Base-by-base conservation (phyloP, 2,329 filamentous ascomycete genomes). In the Fusarium compactum region DNA sequence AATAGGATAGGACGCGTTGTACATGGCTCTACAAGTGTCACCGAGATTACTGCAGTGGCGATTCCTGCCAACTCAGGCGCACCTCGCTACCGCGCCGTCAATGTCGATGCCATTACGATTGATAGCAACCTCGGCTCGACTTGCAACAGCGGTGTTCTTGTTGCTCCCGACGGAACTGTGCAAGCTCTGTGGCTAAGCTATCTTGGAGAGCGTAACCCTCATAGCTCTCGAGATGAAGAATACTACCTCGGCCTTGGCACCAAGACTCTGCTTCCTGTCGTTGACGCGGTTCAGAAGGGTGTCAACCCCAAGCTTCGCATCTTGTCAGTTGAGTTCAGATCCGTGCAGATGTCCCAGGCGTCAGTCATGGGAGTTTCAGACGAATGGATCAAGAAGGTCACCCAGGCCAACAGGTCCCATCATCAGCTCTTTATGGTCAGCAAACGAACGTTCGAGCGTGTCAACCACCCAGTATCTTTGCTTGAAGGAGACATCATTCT, bases 361-460 rank as follows among this genome's bases (percentile, higher is more conserved):
- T 92, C 95, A 40, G 94, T 98, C 72, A 98, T 99, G 95, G 96
- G 96, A 12, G 94, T 98, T 2, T 93, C 93, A 0, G 95, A 98
- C 75, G 91, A 97, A 67, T 98, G 95, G 96, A 97, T 99, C 75
- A 87, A 93, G 74, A 92, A 94, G 80, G 95, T 98, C 4, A 91
- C 96, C 56, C 85, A 90, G 71, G 93, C 94, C 67, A 98, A 99
- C 80, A 92, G 93, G 41, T 91, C 96, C 53, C 92, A 94, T 62
- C 96, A 99, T 78, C 96, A 99, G 82, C 88, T 99, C 40, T 99
- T 99, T 84, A 98, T 99, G 92, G 94, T 99, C 30, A 92, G 94
- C 75, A 99, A 99, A 83, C 91, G 97, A 48, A 90, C 88, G 0
- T 91, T 91, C 74, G 89, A 90, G 80, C 85, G 87, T 16, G 81